These are phyloP conservation scores for Sesbania bispinosa DNA, from an alignment of 306 rosid species.

Conservation along the genomic window DNA sequence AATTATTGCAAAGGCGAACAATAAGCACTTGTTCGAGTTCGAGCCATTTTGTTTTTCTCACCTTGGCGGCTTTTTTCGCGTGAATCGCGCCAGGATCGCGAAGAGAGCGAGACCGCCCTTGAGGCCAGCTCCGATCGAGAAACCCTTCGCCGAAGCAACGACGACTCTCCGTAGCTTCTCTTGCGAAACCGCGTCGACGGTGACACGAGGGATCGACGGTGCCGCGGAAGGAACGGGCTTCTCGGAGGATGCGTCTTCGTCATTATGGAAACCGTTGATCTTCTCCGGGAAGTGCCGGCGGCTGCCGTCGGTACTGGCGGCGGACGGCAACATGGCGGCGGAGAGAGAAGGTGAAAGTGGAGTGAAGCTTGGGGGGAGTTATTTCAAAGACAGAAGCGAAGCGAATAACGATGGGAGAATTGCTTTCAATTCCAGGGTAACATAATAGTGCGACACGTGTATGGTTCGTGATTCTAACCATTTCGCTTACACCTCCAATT, in stretches of 20 bases:
- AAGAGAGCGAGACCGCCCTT: slow-evolving; percentile 95
- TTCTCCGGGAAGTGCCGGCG: not conserved
- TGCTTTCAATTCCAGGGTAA: not conserved
- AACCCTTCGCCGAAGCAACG: slow-evolving; percentile 78
- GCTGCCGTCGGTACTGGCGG: slow-evolving; percentile 25
- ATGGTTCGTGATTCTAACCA: not conserved
- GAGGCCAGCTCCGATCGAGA: slow-evolving; percentile 89
- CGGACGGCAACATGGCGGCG: slow-evolving; percentile 52
- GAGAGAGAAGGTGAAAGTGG: not conserved
- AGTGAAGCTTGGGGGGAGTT: slow-evolving; percentile 10
- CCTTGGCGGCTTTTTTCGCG: slow-evolving; percentile 56
- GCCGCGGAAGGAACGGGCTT: slow-evolving; percentile 22
- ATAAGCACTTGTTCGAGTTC: not conserved
- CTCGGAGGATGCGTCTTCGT: slow-evolving; percentile 11
- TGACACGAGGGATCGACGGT: too few relatives aligned
- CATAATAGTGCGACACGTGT: not conserved
- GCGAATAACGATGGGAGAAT: not conserved
- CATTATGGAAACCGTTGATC: slow-evolving; percentile 21
- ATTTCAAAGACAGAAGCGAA: slow-evolving; percentile 16
- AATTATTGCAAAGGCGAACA: not conserved
- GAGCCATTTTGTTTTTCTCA: not conserved
- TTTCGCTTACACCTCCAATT: too few relatives aligned
- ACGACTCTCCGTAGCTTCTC: slow-evolving; percentile 65
- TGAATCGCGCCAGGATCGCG: slow-evolving; percentile 72
- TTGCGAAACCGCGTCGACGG: slow-evolving; percentile 34